These are phyloP conservation scores for Blastomyces percursus DNA, from an alignment of 2,329 filamentous ascomycete species.

Conservation along the genomic window DNA sequence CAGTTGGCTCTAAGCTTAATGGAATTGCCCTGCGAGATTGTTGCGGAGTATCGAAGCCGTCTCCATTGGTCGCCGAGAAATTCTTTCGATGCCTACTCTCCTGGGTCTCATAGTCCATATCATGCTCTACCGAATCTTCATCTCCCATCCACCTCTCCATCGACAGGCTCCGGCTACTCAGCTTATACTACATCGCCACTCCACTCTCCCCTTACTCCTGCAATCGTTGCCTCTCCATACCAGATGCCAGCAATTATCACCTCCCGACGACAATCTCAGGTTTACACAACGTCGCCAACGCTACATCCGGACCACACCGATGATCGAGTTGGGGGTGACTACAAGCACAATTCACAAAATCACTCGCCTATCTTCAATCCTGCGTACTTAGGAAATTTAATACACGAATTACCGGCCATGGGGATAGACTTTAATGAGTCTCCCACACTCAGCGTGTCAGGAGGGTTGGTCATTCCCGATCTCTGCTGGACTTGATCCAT, in stretches of 20 bases:
- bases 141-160: constrained; percentile 27
- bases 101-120: constrained; percentile 28
- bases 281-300: constrained; percentile 28
- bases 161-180: constrained; percentile 28
- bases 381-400: constrained; percentile 26
- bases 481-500: constrained; percentile 27
- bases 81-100: constrained; percentile 29
- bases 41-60: constrained; percentile 56
- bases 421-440: constrained; percentile 23
- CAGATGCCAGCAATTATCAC: constrained; percentile 24
- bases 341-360: constrained; percentile 23
- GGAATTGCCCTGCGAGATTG: constrained; percentile 60
- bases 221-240: constrained; percentile 29
- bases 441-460: constrained; percentile 22
- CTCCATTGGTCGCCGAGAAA: constrained; percentile 49
- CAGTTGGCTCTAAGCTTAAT: constrained; percentile 56
- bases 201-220: constrained; percentile 31
- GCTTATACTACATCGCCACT: constrained; percentile 32
- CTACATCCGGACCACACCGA: constrained; percentile 28
- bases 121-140: constrained; percentile 24
- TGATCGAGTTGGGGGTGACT: constrained; percentile 21
- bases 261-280: constrained; percentile 24
- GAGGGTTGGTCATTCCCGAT: constrained; percentile 26
- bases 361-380: constrained; percentile 31
- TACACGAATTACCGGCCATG: constrained; percentile 23